Base-by-base conservation (phyloP, 2,329 filamentous ascomycete genomes). In the Neurospora sp. region DNA sequence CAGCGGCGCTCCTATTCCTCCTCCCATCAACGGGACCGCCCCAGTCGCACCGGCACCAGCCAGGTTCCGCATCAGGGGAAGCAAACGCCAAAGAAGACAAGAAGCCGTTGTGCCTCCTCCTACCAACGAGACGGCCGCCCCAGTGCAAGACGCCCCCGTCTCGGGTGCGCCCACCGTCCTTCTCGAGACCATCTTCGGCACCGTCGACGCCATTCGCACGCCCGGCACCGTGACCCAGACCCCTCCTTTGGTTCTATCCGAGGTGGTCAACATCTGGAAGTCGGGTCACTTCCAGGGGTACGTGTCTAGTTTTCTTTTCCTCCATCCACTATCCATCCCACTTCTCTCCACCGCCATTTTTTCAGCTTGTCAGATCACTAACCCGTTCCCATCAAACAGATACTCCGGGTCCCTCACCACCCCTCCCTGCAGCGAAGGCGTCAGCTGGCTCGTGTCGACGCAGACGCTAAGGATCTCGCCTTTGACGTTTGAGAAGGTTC, bases 401-500 rank as follows among this genome's bases (percentile, higher is more conserved):
- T 83, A 85, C 76, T 75, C 79, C 2, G 83, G 83, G 36, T 84
- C 83, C 4, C 78, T 85, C 42, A 85, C 84, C 13, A 85, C 83
- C 9, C 83, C 84, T 23, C 84, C 83, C 2, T 85, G 84, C 78
- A 78, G 77, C 15, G 83, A 85, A 74, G 80, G 79, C 28, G 82
- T 85, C 38, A 76, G 76, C 71, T 85, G 84, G 84, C 80, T 83
- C 68, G 82, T 85, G 8, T 79, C 81, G n/a, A 81, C 82, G 4
- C 76, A 81, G 69, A 80, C 79, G 67, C 79, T 84, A 39, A 70
- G 74, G 58, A 73, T 85, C 52, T 79, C 80, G 4, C 74, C 78
- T 9, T 66, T 75, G 11, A 81, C 81, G 15, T 84, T 82, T 72
- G 73, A 76, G 66, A 77, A 76, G 66, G 82, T 78, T 17, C 80